Evolutionary conservation across 2,329 filamentous ascomycete genomes (phyloP).

Genomic region (Fusarium mangiferae): DNA sequence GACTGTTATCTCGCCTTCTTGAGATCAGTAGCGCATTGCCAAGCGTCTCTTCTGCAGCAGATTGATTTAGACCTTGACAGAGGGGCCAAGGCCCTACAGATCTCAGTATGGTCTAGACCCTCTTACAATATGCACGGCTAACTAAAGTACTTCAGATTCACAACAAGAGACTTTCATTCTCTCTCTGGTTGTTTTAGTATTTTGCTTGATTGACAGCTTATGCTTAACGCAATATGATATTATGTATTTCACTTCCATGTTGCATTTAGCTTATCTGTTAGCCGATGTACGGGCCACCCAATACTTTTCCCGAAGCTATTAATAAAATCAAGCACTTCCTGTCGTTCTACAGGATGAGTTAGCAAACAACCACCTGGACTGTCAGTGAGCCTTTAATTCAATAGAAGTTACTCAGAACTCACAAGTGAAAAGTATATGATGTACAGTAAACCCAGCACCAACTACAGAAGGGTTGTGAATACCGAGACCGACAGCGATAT

Average conservation of each 20-base stretch:
- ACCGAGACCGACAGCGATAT: not conserved
- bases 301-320: not conserved
- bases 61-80: too few relatives aligned
- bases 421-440: not conserved
- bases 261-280: accelerated
- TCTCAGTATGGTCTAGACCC: too few relatives aligned
- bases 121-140: too few relatives aligned
- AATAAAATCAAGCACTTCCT: not conserved
- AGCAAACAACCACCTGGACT: not conserved
- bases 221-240: too few relatives aligned
- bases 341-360: not conserved
- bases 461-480: not conserved
- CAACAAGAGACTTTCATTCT: too few relatives aligned
- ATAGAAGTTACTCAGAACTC: accelerated
- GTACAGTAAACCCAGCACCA: not conserved
- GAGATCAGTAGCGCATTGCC: too few relatives aligned
- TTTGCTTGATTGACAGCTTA: too few relatives aligned
- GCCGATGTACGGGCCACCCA: not conserved
- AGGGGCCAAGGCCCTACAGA: too few relatives aligned
- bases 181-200: too few relatives aligned
- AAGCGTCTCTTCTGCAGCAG: too few relatives aligned
- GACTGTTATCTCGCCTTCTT: too few relatives aligned
- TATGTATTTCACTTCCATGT: not conserved
- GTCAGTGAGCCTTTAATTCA: accelerated
- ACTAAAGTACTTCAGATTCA: too few relatives aligned